Conservation (phyloP, 2,329 filamentous ascomycete genomes). For the Xylariaceae sp. region DNA sequence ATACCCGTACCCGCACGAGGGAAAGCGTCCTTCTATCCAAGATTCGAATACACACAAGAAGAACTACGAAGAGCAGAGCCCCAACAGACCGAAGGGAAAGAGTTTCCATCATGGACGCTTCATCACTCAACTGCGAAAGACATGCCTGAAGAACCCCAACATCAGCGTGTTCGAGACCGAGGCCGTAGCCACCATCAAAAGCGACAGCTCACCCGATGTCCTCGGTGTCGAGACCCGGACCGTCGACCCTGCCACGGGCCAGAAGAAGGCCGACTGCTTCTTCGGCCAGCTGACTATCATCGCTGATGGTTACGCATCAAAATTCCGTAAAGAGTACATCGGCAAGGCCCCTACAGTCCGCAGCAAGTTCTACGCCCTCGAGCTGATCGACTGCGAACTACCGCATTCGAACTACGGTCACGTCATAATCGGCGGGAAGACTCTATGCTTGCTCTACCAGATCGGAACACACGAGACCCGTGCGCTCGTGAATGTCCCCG, state of each 20-base stretch:
- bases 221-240: slow-evolving; percentile 77
- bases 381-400: slow-evolving; percentile 81
- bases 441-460: slow-evolving; percentile 87
- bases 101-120: slow-evolving; percentile 94
- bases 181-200: slow-evolving; percentile 68
- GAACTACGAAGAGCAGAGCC: slow-evolving; percentile 27
- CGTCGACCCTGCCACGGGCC: slow-evolving; percentile 48
- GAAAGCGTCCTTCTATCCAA: slow-evolving; percentile 12
- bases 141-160: slow-evolving; percentile 70
- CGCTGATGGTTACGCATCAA: slow-evolving; percentile 87
- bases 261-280: slow-evolving; percentile 65
- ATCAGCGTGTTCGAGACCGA: slow-evolving; percentile 90
- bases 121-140: slow-evolving; percentile 72
- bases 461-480: slow-evolving; percentile 94
- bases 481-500: slow-evolving; percentile 81
- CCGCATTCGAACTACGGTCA: slow-evolving; percentile 74
- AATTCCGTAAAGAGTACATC: slow-evolving; percentile 79
- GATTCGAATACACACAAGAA: slow-evolving; percentile 28
- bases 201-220: slow-evolving; percentile 63
- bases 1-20: slow-evolving; percentile 62
- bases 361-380: slow-evolving; percentile 89
- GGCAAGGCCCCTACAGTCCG: slow-evolving; percentile 61
- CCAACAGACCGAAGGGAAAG: slow-evolving; percentile 59
- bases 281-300: slow-evolving; percentile 85
- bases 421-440: slow-evolving; percentile 73